A percentile compares a stretch with the other conserved stretches of the same genome.
Evolutionary conservation across 78 protist genomes (phyloP).

Genomic region (Dictyostelium capitatum): DNA sequence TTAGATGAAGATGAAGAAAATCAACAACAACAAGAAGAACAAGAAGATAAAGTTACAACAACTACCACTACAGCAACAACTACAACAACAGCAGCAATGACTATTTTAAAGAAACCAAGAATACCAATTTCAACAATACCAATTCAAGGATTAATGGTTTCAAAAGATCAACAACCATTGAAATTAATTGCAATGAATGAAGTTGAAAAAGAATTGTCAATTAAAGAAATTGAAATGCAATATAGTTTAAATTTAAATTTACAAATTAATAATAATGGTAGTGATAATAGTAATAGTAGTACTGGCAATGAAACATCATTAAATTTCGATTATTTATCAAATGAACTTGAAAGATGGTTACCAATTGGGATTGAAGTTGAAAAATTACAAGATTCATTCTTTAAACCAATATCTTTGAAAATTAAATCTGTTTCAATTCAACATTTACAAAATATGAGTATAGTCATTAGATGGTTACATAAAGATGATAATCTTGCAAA

Average conservation of each 20-base stretch:
- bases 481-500: slow-evolving; percentile 29
- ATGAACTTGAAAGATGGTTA: slow-evolving; percentile 7
- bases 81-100: not conserved
- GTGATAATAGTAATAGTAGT: not conserved
- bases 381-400: not conserved
- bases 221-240: slow-evolving; percentile 45
- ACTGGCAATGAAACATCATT: not conserved
- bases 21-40: not conserved
- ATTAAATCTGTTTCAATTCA: slow-evolving; percentile 8
- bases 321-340: not conserved
- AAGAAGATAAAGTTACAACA: too few species aligned
- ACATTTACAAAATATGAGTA: not conserved
- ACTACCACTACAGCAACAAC: not conserved
- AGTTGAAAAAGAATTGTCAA: slow-evolving; percentile 38
- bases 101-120: slow-evolving; percentile 13
- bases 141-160: slow-evolving; percentile 59
- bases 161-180: slow-evolving; percentile 22
- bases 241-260: slow-evolving; percentile 2
- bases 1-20: not conserved
- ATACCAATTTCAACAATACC: slow-evolving; percentile 57
- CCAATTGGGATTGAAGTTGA: slow-evolving; percentile 19
- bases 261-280: not conserved
- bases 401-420: slow-evolving; percentile 15
- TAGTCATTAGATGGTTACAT: slow-evolving; percentile 14
- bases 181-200: slow-evolving; percentile 52